Percentiles rank a stretch among this genome's conserved stretches.
phyloP scores from a whole-genome alignment of 2,329 filamentous ascomycete genomes.

The Microdochium bolleyi region DNA sequence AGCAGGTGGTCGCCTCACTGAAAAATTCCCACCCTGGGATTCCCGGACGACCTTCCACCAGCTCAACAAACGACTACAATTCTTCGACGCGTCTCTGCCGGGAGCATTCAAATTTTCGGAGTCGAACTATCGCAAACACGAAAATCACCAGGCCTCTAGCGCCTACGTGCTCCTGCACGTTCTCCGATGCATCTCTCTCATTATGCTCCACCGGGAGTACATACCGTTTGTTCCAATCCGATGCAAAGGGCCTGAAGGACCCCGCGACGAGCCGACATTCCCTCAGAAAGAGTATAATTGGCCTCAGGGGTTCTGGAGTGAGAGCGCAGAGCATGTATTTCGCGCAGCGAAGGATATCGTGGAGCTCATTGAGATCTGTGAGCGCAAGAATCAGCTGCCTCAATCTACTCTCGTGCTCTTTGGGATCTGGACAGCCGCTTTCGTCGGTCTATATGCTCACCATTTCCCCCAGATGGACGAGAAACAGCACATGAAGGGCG shows the following conservation, averaged over 20 bases:
- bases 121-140: constrained; percentile 58
- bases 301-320: constrained; percentile 52
- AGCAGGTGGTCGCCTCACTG: constrained; percentile 40
- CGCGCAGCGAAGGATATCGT: constrained; percentile 54
- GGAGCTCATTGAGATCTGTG: constrained; percentile 54
- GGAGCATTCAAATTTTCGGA: constrained; percentile 47
- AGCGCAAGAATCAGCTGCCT: constrained; percentile 50
- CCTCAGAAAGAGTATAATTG: constrained; percentile 33
- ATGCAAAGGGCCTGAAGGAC: constrained; percentile 39
- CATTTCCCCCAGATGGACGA: constrained; percentile 64
- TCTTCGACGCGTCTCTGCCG: constrained; percentile 47
- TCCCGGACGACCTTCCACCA: constrained; percentile 43
- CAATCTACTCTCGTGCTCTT: constrained; percentile 63
- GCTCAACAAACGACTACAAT: constrained; percentile 40
- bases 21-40: constrained; percentile 51
- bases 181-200: constrained; percentile 55
- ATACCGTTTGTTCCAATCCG: constrained; percentile 57
- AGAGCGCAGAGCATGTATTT: constrained; percentile 55
- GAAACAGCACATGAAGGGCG: constrained; percentile 26
- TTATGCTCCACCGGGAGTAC: constrained; percentile 63
- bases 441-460: constrained; percentile 57
- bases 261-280: constrained; percentile 51
- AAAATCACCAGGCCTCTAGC: constrained; percentile 54
- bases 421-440: constrained; percentile 58
- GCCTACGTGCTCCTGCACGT: constrained; percentile 61